These are phyloP conservation scores for Ceratorhiza oryzae-sativae DNA, from an alignment of 1,284 basidiomycete species.

Conservation along the genomic window DNA sequence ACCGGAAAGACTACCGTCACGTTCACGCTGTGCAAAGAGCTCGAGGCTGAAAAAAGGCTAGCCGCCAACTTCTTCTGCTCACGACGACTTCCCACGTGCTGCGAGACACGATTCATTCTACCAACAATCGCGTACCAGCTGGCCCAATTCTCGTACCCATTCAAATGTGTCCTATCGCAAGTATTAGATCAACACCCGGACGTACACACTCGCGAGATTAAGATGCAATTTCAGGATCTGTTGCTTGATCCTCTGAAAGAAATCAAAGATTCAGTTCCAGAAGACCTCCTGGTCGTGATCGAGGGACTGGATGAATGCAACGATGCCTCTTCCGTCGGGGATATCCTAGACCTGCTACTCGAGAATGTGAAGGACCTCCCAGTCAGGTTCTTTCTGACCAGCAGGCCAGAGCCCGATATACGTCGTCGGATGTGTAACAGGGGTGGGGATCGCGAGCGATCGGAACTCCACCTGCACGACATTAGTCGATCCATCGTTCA, in stretches of 20 bases:
- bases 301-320: conserved; percentile 35
- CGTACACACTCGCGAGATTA: neutral
- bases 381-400: neutral
- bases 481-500: conserved; percentile 21
- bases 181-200: neutral
- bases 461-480: conserved; percentile 27
- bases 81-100: conserved; percentile 37
- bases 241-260: neutral
- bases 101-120: conserved; percentile 6
- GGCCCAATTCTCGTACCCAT: neutral
- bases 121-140: conserved; percentile 37
- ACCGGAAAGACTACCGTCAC: conserved; percentile 46
- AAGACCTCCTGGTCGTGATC: neutral
- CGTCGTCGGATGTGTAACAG: no score
- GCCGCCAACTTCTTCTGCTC: conserved; percentile 50
- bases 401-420: neutral
- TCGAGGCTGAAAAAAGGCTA: conserved; percentile 38
- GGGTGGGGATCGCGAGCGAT: no score
- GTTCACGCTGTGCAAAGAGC: conserved; percentile 43
- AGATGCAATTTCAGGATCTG: conserved; percentile 28
- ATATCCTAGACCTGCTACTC: neutral
- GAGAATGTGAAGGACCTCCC: neutral
- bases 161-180: neutral
- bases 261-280: neutral
- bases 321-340: neutral